A percentile compares a stretch with the other conserved stretches of the same genome.
Evolutionary conservation across 306 rosid genomes (phyloP).

Genomic region (Calophaca sinica): DNA sequence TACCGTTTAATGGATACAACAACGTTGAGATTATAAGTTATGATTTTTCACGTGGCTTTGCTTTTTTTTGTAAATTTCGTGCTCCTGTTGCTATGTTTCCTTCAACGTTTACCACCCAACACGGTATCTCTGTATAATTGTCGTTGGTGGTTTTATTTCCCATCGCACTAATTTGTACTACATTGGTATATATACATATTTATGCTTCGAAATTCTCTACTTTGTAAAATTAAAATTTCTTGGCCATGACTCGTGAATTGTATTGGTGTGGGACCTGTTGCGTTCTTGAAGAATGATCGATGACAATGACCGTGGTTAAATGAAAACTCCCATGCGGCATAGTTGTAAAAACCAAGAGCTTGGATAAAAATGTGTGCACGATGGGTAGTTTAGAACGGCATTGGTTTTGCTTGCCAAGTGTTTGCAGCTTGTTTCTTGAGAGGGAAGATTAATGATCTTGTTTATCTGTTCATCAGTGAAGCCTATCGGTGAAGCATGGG

Average conservation of each 20-base stretch:
- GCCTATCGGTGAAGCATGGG: conserved; percentile 4
- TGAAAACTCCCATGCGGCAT: no score
- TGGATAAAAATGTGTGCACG: conserved; percentile 27
- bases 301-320: background rate
- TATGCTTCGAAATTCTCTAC: conserved; percentile 5
- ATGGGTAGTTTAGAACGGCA: conserved; percentile 54
- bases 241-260: background rate
- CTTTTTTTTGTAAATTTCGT: conserved; percentile 43
- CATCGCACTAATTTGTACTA: conserved; percentile 19
- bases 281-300: conserved; percentile 6
- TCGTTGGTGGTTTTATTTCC: conserved; percentile 16
- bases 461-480: conserved; percentile 49
- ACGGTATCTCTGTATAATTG: conserved; percentile 30
- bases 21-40: conserved; percentile 37
- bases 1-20: conserved; percentile 36
- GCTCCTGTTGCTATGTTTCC: conserved; percentile 38
- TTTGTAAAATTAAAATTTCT: conserved; percentile 12
- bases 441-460: conserved; percentile 26
- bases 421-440: conserved; percentile 37
- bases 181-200: background rate
- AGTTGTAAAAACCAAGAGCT: no score
- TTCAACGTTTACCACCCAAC: conserved; percentile 36
- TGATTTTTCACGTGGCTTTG: conserved; percentile 24
- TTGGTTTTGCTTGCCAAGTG: conserved; percentile 4
- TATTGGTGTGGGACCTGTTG: background rate